These are phyloP conservation scores for Chaetomium sp. DNA, from an alignment of 2,329 filamentous ascomycete species.

Conservation along the genomic window DNA sequence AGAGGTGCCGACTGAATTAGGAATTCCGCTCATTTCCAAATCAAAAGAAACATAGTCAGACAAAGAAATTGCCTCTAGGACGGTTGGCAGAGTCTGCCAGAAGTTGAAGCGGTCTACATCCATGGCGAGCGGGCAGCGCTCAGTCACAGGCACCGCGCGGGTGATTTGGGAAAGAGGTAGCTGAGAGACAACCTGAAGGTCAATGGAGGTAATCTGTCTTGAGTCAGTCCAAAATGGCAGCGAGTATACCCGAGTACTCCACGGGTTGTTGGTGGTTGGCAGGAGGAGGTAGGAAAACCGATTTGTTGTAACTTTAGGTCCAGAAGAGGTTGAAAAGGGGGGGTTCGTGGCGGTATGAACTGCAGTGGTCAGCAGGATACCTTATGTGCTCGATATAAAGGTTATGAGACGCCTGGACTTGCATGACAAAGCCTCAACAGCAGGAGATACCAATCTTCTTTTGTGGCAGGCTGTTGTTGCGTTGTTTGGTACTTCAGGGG, in stretches of 20 bases:
- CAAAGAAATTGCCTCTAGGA: conserved; percentile 38
- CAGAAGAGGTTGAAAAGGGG: background rate
- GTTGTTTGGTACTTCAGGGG: background rate
- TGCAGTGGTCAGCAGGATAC: background rate
- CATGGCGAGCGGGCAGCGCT: conserved; percentile 30
- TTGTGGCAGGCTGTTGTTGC: background rate
- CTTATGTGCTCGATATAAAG: background rate
- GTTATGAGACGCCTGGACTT: background rate
- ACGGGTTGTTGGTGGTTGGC: background rate
- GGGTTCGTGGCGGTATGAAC: background rate
- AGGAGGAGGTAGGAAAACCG: too few species aligned
- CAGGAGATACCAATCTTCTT: background rate
- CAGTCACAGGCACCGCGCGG: background rate
- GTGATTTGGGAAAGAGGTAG: background rate
- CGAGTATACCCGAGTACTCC: background rate
- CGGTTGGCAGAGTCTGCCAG: conserved; percentile 36
- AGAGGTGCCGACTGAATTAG: conserved; percentile 3
- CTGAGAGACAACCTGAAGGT: background rate
- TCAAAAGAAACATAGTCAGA: conserved; percentile 43
- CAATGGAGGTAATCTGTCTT: background rate
- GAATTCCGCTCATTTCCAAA: conserved; percentile 45
- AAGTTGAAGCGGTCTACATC: conserved; percentile 37
- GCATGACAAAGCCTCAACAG: background rate
- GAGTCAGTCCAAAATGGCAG: background rate
- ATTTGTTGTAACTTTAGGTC: background rate